A percentile compares a stretch with the other conserved stretches of the same genome.
Evolutionary conservation across 106 monocot genomes (phyloP).

Genomic region (Dendrobium chrysotoxum): DNA sequence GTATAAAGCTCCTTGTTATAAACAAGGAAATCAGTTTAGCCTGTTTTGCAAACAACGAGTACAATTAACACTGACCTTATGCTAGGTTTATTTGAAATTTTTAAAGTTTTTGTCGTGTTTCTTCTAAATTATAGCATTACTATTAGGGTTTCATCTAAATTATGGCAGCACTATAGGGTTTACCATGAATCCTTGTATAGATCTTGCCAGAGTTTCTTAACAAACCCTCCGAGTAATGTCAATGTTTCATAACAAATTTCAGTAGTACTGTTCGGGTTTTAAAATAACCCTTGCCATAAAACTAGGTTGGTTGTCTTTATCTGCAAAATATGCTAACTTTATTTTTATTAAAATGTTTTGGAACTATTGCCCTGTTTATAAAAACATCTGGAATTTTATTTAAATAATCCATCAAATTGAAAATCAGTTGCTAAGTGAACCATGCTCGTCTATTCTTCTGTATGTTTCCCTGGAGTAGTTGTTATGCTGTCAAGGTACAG

Average conservation of each 20-base stretch:
- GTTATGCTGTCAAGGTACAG: not conserved
- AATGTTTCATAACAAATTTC: not conserved
- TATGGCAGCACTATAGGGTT: not conserved
- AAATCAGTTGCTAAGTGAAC: not conserved
- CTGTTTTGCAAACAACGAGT: not conserved
- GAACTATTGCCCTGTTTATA: no score
- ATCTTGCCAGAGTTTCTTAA: not conserved
- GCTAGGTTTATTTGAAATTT: not conserved
- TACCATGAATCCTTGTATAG: not conserved
- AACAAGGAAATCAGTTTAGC: no score
- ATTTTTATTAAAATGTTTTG: not conserved
- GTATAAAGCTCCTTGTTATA: not conserved
- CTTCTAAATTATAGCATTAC: not conserved
- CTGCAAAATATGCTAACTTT: not conserved
- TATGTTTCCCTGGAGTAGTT: not conserved
- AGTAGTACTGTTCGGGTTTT: not conserved
- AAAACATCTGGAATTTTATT: not conserved
- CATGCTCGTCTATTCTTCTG: not conserved
- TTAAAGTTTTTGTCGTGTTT: not conserved
- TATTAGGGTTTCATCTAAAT: not conserved
- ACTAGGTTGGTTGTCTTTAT: not conserved
- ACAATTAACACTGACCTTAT: not conserved
- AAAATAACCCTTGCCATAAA: not conserved
- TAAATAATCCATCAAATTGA: not conserved
- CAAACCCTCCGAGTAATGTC: not conserved